phyloP scores from a whole-genome alignment of 345 rosid species.

The Murraya paniculata region DNA sequence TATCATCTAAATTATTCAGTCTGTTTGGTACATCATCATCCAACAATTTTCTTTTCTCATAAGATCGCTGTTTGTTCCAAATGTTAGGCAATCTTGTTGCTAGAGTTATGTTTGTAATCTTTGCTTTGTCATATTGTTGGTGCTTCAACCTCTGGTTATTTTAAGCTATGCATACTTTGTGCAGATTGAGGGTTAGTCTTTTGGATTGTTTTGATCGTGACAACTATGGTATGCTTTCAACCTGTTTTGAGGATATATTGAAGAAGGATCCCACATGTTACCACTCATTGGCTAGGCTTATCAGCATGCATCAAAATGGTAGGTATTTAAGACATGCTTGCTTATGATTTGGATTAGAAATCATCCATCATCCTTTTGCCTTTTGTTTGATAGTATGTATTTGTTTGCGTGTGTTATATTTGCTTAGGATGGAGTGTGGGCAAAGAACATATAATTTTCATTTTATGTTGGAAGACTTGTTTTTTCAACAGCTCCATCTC shows the following conservation, averaged over 20 bases:
- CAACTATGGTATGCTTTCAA: constrained; percentile 32
- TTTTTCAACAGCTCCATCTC: not conserved
- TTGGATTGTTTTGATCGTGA: constrained; percentile 49
- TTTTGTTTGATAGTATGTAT: not conserved
- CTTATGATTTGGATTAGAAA: not conserved
- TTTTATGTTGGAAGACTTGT: not conserved
- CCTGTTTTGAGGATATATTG: constrained; percentile 60
- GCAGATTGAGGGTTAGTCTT: constrained; percentile 62
- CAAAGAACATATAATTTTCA: not conserved
- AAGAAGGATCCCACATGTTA: constrained; percentile 70
- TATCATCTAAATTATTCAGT: not conserved
- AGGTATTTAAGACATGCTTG: constrained; percentile 1
- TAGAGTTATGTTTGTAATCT: not conserved
- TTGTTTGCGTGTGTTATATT: not conserved
- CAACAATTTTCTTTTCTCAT: not conserved
- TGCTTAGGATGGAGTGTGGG: not conserved
- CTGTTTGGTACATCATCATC: not conserved
- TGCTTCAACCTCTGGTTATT: not conserved
- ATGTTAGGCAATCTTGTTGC: not conserved
- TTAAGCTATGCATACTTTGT: constrained; percentile 1
- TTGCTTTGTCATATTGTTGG: not conserved
- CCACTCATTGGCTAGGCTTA: constrained; percentile 53
- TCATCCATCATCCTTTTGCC: not conserved
- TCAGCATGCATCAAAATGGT: constrained; percentile 59
- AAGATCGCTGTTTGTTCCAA: not conserved